phyloP scores from a whole-genome alignment of 805 yeast species.

The Wickerhamiella azyma region DNA sequence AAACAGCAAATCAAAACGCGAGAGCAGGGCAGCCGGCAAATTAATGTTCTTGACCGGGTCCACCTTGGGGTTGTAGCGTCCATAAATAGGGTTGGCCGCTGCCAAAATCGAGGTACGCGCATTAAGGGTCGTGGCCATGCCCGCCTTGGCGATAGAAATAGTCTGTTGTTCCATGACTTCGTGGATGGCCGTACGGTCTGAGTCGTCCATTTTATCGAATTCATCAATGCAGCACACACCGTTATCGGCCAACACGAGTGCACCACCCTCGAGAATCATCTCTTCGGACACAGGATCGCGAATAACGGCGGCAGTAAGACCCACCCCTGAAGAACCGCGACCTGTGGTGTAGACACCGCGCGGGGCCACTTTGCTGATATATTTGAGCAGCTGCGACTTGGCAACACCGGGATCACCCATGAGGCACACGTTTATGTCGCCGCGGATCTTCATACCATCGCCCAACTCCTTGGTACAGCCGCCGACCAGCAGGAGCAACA shows the following conservation, averaged over 20 bases:
- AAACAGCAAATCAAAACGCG: slow-evolving; percentile 86
- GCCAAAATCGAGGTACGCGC: slow-evolving; percentile 93
- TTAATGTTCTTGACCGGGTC: slow-evolving; percentile 93
- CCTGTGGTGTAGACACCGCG: slow-evolving; percentile 97
- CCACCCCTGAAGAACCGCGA: slow-evolving; percentile 97
- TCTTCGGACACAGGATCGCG: slow-evolving; percentile 98
- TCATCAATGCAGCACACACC: slow-evolving; percentile 99
- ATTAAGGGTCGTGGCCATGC: slow-evolving; percentile 87
- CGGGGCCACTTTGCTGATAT: slow-evolving; percentile 85
- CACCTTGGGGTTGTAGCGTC: slow-evolving; percentile 78
- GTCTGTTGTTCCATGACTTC: slow-evolving; percentile 99
- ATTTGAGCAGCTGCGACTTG: slow-evolving; percentile 86
- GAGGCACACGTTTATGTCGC: slow-evolving; percentile 86
- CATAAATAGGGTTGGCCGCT: slow-evolving; percentile 96
- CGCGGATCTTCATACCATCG: slow-evolving; percentile 95
- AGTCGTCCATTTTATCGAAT: slow-evolving; percentile 97
- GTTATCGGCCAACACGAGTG: slow-evolving; percentile 88
- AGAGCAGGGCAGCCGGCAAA: slow-evolving; percentile 87
- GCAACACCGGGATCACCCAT: slow-evolving; percentile 99
- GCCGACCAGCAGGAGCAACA: slow-evolving; percentile 72
- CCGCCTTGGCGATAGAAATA: slow-evolving; percentile 92
- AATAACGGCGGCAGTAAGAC: slow-evolving; percentile 97
- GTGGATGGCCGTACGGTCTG: slow-evolving; percentile 93
- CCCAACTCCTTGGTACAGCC: slow-evolving; percentile 92
- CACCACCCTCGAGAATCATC: slow-evolving; percentile 97